Evolutionary conservation across 2,329 filamentous ascomycete species (phyloP).

Genomic region (Hymenoscyphus scutula): DNA sequence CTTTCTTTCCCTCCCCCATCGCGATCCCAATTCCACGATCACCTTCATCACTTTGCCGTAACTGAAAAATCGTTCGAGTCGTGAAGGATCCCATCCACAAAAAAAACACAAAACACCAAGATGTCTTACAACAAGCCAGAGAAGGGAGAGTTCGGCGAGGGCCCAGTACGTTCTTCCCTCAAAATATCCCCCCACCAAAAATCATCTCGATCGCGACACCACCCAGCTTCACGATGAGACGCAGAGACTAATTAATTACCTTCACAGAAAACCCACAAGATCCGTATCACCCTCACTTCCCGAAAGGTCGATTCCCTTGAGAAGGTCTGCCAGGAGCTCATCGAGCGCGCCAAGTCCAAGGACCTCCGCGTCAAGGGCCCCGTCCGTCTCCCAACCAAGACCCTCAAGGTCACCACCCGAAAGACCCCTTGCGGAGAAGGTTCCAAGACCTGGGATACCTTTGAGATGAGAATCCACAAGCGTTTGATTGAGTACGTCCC

Average conservation of each 20-base stretch:
- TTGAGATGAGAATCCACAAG: slow-evolving; percentile 99
- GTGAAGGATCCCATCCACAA: slow-evolving; percentile 58
- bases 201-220: background rate
- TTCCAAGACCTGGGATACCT: slow-evolving; percentile 99
- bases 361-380: slow-evolving; percentile 97
- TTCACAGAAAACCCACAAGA: slow-evolving; percentile 84
- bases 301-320: slow-evolving; percentile 94
- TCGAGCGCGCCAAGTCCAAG: slow-evolving; percentile 98
- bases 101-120: slow-evolving; percentile 42
- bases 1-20: slow-evolving; percentile 15
- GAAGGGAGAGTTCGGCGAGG: slow-evolving; percentile 79
- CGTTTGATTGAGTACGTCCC: slow-evolving; percentile 86
- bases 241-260: slow-evolving; percentile 12
- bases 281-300: slow-evolving; percentile 95
- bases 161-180: slow-evolving; percentile 60
- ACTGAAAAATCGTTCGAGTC: slow-evolving; percentile 70
- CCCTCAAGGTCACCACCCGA: slow-evolving; percentile 73
- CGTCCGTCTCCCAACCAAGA: slow-evolving; percentile 96
- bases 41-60: slow-evolving; percentile 80
- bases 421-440: slow-evolving; percentile 99
- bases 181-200: background rate
- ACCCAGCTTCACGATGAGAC: background rate
- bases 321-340: slow-evolving; percentile 97
- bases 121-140: slow-evolving; percentile 97
- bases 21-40: slow-evolving; percentile 16